Base-by-base conservation (phyloP, 2,329 filamentous ascomycete species). In the Talaromyces sp. region DNA sequence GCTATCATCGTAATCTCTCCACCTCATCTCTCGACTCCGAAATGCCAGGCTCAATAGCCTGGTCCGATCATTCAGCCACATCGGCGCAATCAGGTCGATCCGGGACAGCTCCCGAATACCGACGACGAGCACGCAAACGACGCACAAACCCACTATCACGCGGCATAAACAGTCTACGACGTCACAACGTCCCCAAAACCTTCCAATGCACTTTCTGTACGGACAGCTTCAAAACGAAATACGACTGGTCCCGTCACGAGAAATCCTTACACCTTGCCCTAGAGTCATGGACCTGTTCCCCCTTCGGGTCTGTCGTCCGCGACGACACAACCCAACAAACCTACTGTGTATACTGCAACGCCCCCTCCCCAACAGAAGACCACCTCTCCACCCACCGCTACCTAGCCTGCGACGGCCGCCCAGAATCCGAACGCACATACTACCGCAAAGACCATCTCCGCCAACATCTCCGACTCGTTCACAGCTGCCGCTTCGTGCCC, bases 401-500 rank as follows among this genome's bases (percentile, higher is more conserved):
- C 62, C 63, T 68, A 8, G 72, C 73, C 21, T 82, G 80, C 63
- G 74, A 77, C 56, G 77, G 79, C 53, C 81, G 80, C 59, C 77
- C 78, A 2, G 58, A 75, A 0, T 76, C 78, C 37, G 74, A 78
- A 36, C 72, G 80, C 21, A 83, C 80, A 1, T 84, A 83, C 67
- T 83, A 81, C 65, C 73, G 81, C 22, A 83, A 83, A 66, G 81
- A 84, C 60, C 81, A 84, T 63, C 70, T 84, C 0, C 73, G 80
- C 40, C 81, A 84, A 63, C 81, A 84, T 64, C 67, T 83, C 33
- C 75, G 79, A 17, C 70, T 83, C 25, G 79, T 82, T 70, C 81
- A 84, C 62, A 74, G 74, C 41, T 78, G 77, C 61, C 79, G 78
- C 59, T 76, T 82, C 69, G 72, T 67, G 0, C 70, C 70, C 25